Evolutionary conservation across 1,284 basidiomycete genomes (phyloP), one percentile per base, ranked within the genome.

Genomic region (Peniophora sp.): DNA sequence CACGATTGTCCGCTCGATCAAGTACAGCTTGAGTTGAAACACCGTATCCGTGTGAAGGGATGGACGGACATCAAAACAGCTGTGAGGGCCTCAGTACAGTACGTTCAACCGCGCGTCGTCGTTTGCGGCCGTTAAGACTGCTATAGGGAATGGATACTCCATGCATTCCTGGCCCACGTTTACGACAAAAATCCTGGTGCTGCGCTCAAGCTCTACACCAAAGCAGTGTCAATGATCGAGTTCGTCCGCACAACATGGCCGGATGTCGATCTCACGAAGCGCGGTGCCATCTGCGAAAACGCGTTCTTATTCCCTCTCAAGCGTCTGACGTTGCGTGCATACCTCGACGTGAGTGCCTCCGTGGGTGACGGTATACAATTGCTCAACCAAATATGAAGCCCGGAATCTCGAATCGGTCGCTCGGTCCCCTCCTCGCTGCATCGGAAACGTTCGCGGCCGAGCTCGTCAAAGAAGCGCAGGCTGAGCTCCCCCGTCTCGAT

Each of bases 1-100:
- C 55, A 65, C 0, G 62, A 63, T 23, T 36, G 53, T 2, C 57
- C 73, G 12, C 66, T 64, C 18, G 60, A 63, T 37, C 62, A 70
- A 39, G 64, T 64, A 11, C 60, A 60, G 12, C 37, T 5, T 20
- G 37, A 41, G n/a, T 8, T 41, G 15, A n/a, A n/a, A 6, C 53
- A 64, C 51, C 64, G 69, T 2, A 56, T 73, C 20, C 56, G 57
- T 17, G 49, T 47, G 2, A 55, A 67, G 48, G 71, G 70, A 0
- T 75, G 73, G 71, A 55, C 63, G 18, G 51, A 54, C n/a, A 64
- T 70, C 47, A 67, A 69, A 14, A 60, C 59, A 1, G 70, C 73
- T 1, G 48, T 76, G 5, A 52, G 65, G 6, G 59, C 62, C 6
- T 74, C 73, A n/a, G 57, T 75, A 34, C 62, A 71, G 73, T 73